phyloP scores from a whole-genome alignment of 148 eudicot species.

The Rhododendron vialii region DNA sequence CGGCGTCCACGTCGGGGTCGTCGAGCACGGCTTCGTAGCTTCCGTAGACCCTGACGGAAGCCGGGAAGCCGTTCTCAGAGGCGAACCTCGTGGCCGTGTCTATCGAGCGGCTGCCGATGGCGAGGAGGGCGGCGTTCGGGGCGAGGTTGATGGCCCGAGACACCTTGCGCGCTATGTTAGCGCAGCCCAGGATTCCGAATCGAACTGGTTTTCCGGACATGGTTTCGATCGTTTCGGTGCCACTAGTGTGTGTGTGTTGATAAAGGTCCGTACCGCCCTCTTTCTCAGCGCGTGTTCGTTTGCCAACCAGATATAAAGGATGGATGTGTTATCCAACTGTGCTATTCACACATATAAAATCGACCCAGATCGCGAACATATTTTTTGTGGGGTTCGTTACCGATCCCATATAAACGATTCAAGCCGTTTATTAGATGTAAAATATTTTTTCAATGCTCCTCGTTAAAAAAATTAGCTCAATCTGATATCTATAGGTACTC shows the following conservation, averaged over 20 bases:
- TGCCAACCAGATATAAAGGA: too few species aligned
- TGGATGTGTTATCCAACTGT: too few species aligned
- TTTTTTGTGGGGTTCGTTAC: too few species aligned
- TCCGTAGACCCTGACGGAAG: background rate
- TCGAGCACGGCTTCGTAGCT: background rate
- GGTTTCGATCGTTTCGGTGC: background rate
- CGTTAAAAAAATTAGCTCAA: too few species aligned
- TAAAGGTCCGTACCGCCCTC: too few species aligned
- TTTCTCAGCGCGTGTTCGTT: too few species aligned
- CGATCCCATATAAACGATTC: too few species aligned
- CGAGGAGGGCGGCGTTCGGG: background rate
- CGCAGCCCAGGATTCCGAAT: constrained; percentile 8
- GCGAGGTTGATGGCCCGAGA: background rate
- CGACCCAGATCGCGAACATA: too few species aligned
- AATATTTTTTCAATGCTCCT: too few species aligned
- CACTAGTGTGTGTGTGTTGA: background rate
- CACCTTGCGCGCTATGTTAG: constrained; percentile 1
- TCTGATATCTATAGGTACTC: too few species aligned
- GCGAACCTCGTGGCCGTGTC: background rate
- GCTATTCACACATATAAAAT: too few species aligned
- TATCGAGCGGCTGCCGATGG: constrained; percentile 7
- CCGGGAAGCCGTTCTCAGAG: background rate
- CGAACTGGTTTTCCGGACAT: background rate
- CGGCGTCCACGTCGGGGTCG: constrained; percentile 6
- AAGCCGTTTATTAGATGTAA: too few species aligned